A percentile compares a stretch with the other conserved stretches of the same genome.
Evolutionary conservation across 805 yeast species (phyloP).

Genomic region (Spathaspora passalidarum): DNA sequence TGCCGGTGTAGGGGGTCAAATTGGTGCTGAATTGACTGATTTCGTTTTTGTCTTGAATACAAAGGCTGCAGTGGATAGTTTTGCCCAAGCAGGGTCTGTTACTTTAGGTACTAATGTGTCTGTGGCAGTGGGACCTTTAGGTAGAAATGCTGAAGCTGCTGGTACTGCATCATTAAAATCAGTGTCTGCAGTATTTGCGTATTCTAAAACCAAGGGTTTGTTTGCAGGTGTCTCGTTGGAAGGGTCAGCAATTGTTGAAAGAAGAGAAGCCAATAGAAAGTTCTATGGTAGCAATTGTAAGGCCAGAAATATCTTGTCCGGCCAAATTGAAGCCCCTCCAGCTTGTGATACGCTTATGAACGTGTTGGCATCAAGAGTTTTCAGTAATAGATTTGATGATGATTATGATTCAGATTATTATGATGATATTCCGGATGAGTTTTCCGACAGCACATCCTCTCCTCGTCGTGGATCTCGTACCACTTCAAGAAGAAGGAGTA

Average conservation of each 20-base stretch:
- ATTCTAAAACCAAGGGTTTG: conserved; percentile 93
- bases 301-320: conserved; percentile 80
- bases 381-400: conserved; percentile 54
- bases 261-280: conserved; percentile 95
- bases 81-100: conserved; percentile 90
- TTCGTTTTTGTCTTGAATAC: conserved; percentile 90
- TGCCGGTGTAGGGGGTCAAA: conserved; percentile 98
- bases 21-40: conserved; percentile 95
- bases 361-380: conserved; percentile 81
- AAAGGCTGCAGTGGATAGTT: conserved; percentile 84
- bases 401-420: conserved; percentile 65
- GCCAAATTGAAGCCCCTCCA: conserved; percentile 90
- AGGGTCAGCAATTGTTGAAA: conserved; percentile 94
- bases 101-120: conserved; percentile 95
- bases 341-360: conserved; percentile 85
- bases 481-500: conserved; percentile 16
- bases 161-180: conserved; percentile 86
- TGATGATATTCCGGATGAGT: conserved; percentile 72
- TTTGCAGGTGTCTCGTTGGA: conserved; percentile 97
- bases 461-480: conserved; percentile 14
- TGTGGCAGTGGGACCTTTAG: conserved; percentile 96
- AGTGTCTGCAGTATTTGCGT: conserved; percentile 88
- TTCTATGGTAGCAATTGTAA: conserved; percentile 88
- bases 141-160: conserved; percentile 96
- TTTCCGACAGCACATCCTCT: conserved; percentile 55